Percentiles rank a stretch among this genome's conserved stretches.
phyloP scores from a whole-genome alignment of 768 basidiomycete species.

The Termitomyces bulborhizus region DNA sequence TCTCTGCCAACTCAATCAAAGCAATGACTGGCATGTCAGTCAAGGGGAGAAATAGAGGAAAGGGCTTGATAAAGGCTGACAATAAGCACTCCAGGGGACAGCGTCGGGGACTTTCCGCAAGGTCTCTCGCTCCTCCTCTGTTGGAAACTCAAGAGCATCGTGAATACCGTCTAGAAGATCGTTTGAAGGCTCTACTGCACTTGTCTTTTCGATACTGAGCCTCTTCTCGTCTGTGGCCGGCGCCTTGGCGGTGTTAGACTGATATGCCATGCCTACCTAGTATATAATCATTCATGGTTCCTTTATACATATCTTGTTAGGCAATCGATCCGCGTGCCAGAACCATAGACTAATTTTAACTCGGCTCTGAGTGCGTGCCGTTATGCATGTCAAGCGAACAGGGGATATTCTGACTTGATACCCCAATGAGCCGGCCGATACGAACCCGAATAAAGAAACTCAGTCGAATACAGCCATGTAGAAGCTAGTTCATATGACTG shows the following conservation, averaged over 20 bases:
- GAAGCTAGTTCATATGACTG: too few species aligned
- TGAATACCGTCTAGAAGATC: slow-evolving; percentile 16
- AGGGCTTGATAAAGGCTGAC: slow-evolving; percentile 21
- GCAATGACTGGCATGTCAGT: slow-evolving; percentile 44
- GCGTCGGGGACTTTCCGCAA: slow-evolving; percentile 56
- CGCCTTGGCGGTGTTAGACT: background rate
- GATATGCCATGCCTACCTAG: background rate
- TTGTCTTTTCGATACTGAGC: background rate
- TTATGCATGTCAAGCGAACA: too few species aligned
- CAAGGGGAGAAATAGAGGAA: background rate
- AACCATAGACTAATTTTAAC: too few species aligned
- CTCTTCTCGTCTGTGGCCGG: background rate
- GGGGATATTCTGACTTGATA: too few species aligned
- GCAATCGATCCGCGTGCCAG: too few species aligned
- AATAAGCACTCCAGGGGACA: slow-evolving; percentile 53
- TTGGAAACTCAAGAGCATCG: slow-evolving; percentile 58
- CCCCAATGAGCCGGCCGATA: too few species aligned
- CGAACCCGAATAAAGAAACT: too few species aligned
- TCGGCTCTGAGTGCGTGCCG: too few species aligned
- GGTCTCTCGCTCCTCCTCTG: slow-evolving; percentile 51
- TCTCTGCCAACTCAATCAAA: slow-evolving; percentile 62
- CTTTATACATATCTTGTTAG: background rate
- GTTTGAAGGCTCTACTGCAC: background rate
- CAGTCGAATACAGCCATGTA: too few species aligned
- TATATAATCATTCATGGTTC: background rate